Base-by-base conservation (phyloP, 2,329 filamentous ascomycete genomes). In the Oidium heveae region DNA sequence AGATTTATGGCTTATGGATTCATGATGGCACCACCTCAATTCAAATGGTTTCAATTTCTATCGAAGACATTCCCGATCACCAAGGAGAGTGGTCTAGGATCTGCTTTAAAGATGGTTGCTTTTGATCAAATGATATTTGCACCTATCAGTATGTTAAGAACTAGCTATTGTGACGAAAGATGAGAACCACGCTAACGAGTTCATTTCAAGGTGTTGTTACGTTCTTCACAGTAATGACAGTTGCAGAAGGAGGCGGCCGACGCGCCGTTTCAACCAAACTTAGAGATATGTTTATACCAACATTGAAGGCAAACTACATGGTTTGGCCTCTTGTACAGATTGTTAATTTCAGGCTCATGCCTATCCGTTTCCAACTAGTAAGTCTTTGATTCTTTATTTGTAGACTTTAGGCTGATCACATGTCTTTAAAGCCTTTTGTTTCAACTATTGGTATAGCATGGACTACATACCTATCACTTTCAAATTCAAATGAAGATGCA, bases 1-100 rank as follows among this genome's bases (percentile, higher is more conserved):
- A 76, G 91, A 51, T 98, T 96, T 72, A 95, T 96, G 86, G 83
- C 85, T 5, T 98, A 96, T 67, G 87, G 87, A 65, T 95, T 96
- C 70, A 77, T 84, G 65, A 95, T 96, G 86, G 87, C 91, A 4
- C 91, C 91, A 0, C 63, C 95, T 34, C 89, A 96, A 67, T 94
- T 94, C 71, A 82, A 86, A 66, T 98, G 91, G 91, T 96, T 96
- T 69, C 77, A 79, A 53, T 88, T 94, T 67, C 72, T 98, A 59
- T 83, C 80, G 36, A 74, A 73, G 59, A 74, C 79, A 10, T 98
- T 98, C 64, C 91, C 91, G 5, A 80, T 95, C 53, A 84, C 82
- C 53, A 86, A 89, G 71, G 75, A 73, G 12, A 77, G 77, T 61
- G 81, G 81, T 1, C 82, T 86, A 52, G 71, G 73, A 2, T 86